A percentile compares a stretch with the other conserved stretches of the same genome.
phyloP scores from a whole-genome alignment of 164 flowering plant species.

The Piper longum region DNA sequence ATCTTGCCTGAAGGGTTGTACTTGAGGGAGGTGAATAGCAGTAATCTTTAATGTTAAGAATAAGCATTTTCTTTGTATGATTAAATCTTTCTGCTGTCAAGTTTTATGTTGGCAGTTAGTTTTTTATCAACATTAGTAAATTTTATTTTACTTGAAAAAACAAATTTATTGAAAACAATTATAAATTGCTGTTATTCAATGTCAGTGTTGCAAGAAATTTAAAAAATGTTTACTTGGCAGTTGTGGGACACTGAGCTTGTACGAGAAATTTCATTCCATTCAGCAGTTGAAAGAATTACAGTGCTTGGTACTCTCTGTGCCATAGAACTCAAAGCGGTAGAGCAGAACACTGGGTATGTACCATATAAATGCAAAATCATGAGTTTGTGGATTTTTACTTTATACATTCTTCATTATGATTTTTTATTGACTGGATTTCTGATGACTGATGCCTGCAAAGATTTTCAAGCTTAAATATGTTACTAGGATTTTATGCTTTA shows the following conservation, averaged over 20 bases:
- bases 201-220: not conserved
- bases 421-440: no score
- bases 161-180: not conserved
- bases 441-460: no score
- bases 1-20: constrained; percentile 24
- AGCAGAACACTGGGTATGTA: constrained; percentile 55
- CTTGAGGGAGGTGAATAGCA: constrained; percentile 52
- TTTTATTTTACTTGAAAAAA: not conserved
- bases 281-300: constrained; percentile 62
- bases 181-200: not conserved
- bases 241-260: constrained; percentile 78
- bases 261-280: constrained; percentile 51
- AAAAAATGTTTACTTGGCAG: constrained; percentile 27
- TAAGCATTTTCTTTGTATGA: not conserved
- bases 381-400: no score
- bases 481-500: no score
- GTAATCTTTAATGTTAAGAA: not conserved
- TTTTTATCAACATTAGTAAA: no score
- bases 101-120: no score
- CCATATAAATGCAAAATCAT: not conserved
- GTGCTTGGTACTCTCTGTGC: constrained; percentile 71
- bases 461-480: no score
- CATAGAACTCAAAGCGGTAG: constrained; percentile 60
- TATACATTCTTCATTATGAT: no score
- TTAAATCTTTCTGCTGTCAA: no score